Percentiles rank a stretch among this genome's conserved stretches.
phyloP scores from a whole-genome alignment of 495 filamentous ascomycete genomes.

The Xylaria flabelliformis region DNA sequence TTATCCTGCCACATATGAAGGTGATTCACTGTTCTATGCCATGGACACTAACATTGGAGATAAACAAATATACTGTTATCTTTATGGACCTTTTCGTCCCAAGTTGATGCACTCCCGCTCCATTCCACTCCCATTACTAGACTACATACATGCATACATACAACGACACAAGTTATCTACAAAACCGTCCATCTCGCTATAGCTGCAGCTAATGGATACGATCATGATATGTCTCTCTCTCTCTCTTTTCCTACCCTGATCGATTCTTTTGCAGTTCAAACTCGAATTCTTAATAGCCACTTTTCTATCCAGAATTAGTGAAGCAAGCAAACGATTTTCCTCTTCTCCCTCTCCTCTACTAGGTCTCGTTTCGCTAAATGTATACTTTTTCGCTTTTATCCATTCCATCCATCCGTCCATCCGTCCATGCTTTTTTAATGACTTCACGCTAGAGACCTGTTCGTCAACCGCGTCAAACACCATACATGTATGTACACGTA shows the following conservation, averaged over 20 bases:
- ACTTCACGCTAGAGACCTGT: too few species aligned
- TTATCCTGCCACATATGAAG: background rate
- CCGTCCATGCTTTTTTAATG: background rate
- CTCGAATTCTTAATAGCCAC: background rate
- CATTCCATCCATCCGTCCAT: too few species aligned
- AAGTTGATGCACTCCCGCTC: background rate
- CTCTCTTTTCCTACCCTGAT: constrained; percentile 5
- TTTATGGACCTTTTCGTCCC: background rate
- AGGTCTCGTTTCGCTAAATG: constrained; percentile 6
- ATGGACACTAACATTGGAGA: background rate
- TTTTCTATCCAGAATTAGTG: constrained; percentile 15
- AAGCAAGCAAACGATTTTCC: constrained; percentile 4
- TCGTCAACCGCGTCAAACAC: background rate
- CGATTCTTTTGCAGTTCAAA: background rate
- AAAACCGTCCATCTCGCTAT: background rate
- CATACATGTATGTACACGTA: constrained; percentile 18
- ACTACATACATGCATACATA: background rate
- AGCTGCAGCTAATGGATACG: background rate
- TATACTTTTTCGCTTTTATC: constrained; percentile 21
- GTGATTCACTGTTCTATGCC: background rate
- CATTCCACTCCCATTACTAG: background rate
- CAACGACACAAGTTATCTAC: constrained; percentile 21
- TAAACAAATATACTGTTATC: background rate
- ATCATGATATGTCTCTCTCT: background rate
- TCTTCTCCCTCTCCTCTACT: background rate